A percentile compares a stretch with the other conserved stretches of the same genome.
phyloP scores from a whole-genome alignment of 495 filamentous ascomycete species.

The Apodospora peruviana region DNA sequence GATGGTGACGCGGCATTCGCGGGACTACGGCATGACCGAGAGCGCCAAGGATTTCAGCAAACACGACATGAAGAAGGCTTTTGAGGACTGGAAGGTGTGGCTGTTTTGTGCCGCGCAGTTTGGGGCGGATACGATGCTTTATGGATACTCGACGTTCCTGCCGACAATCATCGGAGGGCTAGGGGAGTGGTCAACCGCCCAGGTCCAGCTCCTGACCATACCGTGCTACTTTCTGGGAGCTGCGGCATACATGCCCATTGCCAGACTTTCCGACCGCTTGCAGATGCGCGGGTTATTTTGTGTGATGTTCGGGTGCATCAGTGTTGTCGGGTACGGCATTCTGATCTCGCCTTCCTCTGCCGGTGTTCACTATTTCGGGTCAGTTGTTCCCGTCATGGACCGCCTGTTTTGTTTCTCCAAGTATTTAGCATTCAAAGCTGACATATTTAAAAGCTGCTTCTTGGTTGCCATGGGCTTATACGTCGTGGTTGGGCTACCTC shows the following conservation, averaged over 20 bases:
- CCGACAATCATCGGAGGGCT: slow-evolving; percentile 72
- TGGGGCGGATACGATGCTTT: slow-evolving; percentile 66
- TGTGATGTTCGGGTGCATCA: slow-evolving; percentile 50
- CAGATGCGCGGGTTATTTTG: slow-evolving; percentile 58
- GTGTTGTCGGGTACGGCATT: slow-evolving; percentile 64
- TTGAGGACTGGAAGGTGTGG: slow-evolving; percentile 61
- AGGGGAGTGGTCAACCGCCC: slow-evolving; percentile 53
- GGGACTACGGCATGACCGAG: slow-evolving; percentile 53
- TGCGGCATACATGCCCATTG: slow-evolving; percentile 56
- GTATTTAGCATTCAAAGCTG: slow-evolving; percentile 1
- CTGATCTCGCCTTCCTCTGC: slow-evolving; percentile 52
- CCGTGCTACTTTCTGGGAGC: slow-evolving; percentile 70
- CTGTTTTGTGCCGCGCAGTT: slow-evolving; percentile 63
- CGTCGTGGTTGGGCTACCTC: slow-evolving; percentile 60
- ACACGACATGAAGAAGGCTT: slow-evolving; percentile 40
- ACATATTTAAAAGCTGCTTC: slow-evolving; percentile 50
- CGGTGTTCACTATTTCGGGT: slow-evolving; percentile 61
- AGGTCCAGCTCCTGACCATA: slow-evolving; percentile 72
- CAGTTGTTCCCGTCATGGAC: slow-evolving; percentile 3
- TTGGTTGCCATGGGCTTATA: slow-evolving; percentile 68
- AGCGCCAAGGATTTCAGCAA: slow-evolving; percentile 55
- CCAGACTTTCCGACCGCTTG: slow-evolving; percentile 54
- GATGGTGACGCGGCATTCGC: slow-evolving; percentile 36
- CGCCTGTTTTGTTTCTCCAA: neutral
- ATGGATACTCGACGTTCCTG: slow-evolving; percentile 71